Conservation (phyloP, 768 basidiomycete genomes). For the Lentinula guzmanii region DNA sequence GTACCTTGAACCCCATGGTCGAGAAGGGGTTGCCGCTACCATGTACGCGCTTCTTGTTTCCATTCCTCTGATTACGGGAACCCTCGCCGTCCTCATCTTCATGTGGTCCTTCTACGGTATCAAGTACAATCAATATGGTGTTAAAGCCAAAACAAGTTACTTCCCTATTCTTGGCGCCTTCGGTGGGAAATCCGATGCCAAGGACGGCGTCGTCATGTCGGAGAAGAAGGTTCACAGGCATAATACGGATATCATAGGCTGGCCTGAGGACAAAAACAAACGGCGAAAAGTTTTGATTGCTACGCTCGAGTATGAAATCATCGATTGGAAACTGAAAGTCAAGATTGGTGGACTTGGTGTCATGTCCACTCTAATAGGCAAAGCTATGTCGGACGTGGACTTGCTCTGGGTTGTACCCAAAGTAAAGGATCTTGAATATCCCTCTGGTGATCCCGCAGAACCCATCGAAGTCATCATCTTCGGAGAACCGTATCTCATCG, state of each 20-base stretch:
- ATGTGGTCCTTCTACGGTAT: constrained; percentile 98
- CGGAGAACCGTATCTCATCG: constrained; percentile 92
- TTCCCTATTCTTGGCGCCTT: constrained; percentile 79
- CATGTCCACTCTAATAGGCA: constrained; percentile 97
- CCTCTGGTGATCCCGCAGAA: constrained; percentile 84
- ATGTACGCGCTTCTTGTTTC: constrained; percentile 81
- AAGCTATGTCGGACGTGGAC: constrained; percentile 96
- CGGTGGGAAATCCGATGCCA: constrained; percentile 61
- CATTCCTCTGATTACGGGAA: constrained; percentile 86
- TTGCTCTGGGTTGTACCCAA: constrained; percentile 92
- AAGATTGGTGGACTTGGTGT: constrained; percentile 97
- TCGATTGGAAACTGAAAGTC: constrained; percentile 97
- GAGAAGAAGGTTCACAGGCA: constrained; percentile 72
- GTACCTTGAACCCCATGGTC: constrained; percentile 77
- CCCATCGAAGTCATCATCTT: constrained; percentile 97
- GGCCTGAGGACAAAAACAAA: constrained; percentile 92
- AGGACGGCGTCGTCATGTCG: constrained; percentile 53
- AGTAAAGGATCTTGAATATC: constrained; percentile 93
- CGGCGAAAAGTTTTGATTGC: constrained; percentile 88
- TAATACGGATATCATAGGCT: constrained; percentile 76
- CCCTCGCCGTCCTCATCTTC: constrained; percentile 79
- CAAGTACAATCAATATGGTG: constrained; percentile 89
- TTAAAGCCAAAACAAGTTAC: constrained; percentile 73
- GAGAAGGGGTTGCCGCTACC: constrained; percentile 75
- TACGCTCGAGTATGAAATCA: constrained; percentile 92